These are phyloP conservation scores for Sphagnum contortum DNA, from an alignment of 225 moss, liverwort and hornwort genomes.

Conservation along the genomic window DNA sequence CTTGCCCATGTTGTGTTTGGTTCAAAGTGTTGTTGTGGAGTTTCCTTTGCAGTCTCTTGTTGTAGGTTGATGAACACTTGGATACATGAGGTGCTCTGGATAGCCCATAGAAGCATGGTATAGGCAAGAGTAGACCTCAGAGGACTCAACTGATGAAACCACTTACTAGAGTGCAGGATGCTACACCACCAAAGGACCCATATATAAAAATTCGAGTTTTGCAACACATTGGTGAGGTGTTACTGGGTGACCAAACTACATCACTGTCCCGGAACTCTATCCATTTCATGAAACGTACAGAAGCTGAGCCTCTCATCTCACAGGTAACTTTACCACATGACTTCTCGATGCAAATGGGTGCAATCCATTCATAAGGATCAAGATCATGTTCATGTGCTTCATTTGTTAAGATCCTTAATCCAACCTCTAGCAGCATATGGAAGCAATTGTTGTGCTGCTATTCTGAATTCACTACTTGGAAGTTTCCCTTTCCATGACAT, in stretches of 20 bases:
- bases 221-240: slow-evolving; percentile 77
- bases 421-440: background rate
- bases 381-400: background rate
- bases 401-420: background rate
- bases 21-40: no score
- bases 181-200: slow-evolving; percentile 91
- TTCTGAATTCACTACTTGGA: background rate
- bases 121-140: no score
- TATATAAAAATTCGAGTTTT: slow-evolving; percentile 90
- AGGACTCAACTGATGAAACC: background rate
- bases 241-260: slow-evolving; percentile 86
- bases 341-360: background rate
- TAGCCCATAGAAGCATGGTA: no score
- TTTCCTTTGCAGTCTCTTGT: no score
- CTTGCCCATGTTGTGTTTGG: no score
- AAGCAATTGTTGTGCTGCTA: background rate
- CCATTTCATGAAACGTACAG: slow-evolving; percentile 82
- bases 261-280: slow-evolving; percentile 77
- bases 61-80: no score
- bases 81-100: no score
- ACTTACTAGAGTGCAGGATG: slow-evolving; percentile 47
- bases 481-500: background rate
- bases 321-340: slow-evolving; percentile 35
- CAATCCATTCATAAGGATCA: background rate
- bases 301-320: slow-evolving; percentile 83